Evolutionary conservation across 1,284 basidiomycete genomes (phyloP), one percentile per base, ranked within the genome.

Genomic region (Apiotrichum porosum): DNA sequence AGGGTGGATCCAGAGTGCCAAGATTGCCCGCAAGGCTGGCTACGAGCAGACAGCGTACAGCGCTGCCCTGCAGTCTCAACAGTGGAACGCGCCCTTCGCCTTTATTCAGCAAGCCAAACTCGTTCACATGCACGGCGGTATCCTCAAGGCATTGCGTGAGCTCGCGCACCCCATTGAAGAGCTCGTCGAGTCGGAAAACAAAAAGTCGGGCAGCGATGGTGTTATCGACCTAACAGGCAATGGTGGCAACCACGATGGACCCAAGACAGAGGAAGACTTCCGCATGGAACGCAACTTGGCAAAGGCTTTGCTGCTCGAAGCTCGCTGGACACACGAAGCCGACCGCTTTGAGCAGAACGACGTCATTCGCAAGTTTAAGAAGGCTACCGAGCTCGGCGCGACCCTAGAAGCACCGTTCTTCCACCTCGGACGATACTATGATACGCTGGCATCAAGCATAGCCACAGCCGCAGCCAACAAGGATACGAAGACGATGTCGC

Each of bases 41-140:
- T 94, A 98, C 69, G 85, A 83, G 76, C 95, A 98, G 75, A 97
- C 94, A 0, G 92, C 95, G 3, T 99, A 98, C 68, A 97, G 88
- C 62, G 93, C 95, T 1, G 83, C 90, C 46, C 79, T 99, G 1
- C 95, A 98, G 72, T 90, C 92, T 0, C 81, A 83, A 47, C 85
- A 91, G 64, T 81, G 79, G 56, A 79, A 83, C 28, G 81, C 84
- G 0, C 80, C 81, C 0, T 91, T 87, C 62, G 83, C 86, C 4
- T 97, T 95, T 73, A 80, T 97, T 36, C 90, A 98, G 69, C 88
- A 85, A 58, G 88, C 90, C 2, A 97, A 93, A 69, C 80, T 98
- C 3, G 76, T 88, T 38, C 85, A 85, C 54, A 81, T 82, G 4
- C 83, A 80, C 42, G 92, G 89, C 9, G 86, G 95, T 59, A 83